Conservation (phyloP, 108 stramenopile species). For the Asterionellopsis glacialis region DNA sequence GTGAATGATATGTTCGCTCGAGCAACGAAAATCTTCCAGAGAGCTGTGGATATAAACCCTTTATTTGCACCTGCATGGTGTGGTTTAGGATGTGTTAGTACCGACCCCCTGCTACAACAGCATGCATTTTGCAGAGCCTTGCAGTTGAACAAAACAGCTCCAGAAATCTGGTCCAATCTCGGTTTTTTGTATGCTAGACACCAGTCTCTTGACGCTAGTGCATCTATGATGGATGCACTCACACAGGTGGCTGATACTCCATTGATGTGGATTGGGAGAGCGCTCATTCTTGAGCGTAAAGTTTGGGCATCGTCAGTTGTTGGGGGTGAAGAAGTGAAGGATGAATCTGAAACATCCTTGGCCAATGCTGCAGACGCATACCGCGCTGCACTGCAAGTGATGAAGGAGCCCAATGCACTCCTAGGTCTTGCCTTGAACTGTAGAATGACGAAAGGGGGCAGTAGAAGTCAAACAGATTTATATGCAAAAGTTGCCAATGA, state of each 20-base stretch:
- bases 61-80: conserved; percentile 56
- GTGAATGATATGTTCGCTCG: conserved; percentile 17
- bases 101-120: conserved; percentile 58
- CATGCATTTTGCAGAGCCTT: conserved; percentile 63
- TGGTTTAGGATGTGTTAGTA: conserved; percentile 47
- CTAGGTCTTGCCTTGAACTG: conserved; percentile 51
- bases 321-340: conserved; percentile 8
- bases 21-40: conserved; percentile 19
- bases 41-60: conserved; percentile 29
- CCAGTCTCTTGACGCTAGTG: conserved; percentile 23
- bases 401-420: conserved; percentile 46
- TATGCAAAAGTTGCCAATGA: not conserved
- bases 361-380: conserved; percentile 61
- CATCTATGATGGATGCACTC: conserved; percentile 43
- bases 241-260: conserved; percentile 73
- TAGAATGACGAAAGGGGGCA: conserved; percentile 1
- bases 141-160: conserved; percentile 46
- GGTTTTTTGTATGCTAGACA: conserved; percentile 52
- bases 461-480: not conserved
- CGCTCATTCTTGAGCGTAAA: conserved; percentile 49
- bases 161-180: conserved; percentile 66
- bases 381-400: conserved; percentile 57
- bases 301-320: conserved; percentile 17
- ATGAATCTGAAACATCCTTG: not conserved
- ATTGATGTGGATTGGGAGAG: conserved; percentile 80